A percentile compares a stretch with the other conserved stretches of the same genome.
Conservation (phyloP, 2,329 filamentous ascomycete genomes). For the Pseudogymnoascus sp. region DNA sequence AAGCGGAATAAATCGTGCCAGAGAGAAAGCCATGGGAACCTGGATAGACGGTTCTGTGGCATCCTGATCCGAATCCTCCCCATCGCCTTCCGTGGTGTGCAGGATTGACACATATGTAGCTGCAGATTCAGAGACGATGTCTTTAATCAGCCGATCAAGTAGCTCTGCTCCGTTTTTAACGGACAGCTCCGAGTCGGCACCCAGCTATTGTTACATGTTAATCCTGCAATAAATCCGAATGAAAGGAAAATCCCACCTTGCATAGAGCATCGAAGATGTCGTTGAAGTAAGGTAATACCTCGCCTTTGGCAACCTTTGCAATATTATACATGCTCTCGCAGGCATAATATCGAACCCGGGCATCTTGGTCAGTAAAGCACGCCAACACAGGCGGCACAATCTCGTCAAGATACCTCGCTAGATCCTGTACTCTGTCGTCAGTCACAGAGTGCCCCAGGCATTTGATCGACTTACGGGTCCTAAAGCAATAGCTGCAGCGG, state of each 20-base stretch:
- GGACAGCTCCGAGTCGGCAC: slow-evolving; percentile 89
- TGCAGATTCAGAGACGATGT: slow-evolving; percentile 91
- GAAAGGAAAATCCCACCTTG: slow-evolving; percentile 54
- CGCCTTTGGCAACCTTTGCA: slow-evolving; percentile 96
- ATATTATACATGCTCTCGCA: slow-evolving; percentile 99
- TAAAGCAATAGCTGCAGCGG: slow-evolving; percentile 89
- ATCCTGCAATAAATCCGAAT: not conserved
- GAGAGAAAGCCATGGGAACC: slow-evolving; percentile 83
- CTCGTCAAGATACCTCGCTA: slow-evolving; percentile 82
- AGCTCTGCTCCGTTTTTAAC: slow-evolving; percentile 98
- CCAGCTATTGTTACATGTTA: slow-evolving; percentile 53
- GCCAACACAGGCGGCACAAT: slow-evolving; percentile 95
- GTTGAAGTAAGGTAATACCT: slow-evolving; percentile 96
- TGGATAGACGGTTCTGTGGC: slow-evolving; percentile 37
- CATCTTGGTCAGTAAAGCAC: slow-evolving; percentile 97
- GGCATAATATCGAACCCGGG: slow-evolving; percentile 91
- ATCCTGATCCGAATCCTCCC: slow-evolving; percentile 41
- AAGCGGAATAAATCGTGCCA: slow-evolving; percentile 83
- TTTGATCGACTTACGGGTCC: slow-evolving; percentile 61
- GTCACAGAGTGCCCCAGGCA: not conserved
- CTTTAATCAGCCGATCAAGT: slow-evolving; percentile 87
- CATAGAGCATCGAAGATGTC: slow-evolving; percentile 95
- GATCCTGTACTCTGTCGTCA: slow-evolving; percentile 50
- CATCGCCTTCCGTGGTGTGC: slow-evolving; percentile 51
- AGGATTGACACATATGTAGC: slow-evolving; percentile 90